These are phyloP conservation scores for Suillus occidentalis DNA, from an alignment of 768 basidiomycete species.

Conservation along the genomic window DNA sequence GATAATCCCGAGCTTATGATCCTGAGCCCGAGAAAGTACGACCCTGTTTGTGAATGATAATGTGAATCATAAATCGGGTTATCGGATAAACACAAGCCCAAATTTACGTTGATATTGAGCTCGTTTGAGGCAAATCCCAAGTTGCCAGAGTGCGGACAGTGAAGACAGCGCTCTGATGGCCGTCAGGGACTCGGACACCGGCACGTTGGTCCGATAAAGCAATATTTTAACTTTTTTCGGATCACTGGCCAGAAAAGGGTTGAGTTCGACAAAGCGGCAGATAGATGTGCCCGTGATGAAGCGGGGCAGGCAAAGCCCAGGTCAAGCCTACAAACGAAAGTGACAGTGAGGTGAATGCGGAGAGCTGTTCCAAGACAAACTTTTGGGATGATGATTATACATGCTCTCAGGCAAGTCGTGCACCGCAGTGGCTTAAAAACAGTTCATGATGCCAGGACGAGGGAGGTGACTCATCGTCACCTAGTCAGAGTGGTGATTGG, in stretches of 20 bases:
- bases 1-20: neutral
- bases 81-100: neutral
- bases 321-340: neutral
- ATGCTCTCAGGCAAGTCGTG: neutral
- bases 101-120: neutral
- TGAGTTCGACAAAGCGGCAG: neutral
- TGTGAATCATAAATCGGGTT: neutral
- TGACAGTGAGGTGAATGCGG: neutral
- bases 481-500: neutral
- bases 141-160: neutral
- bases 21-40: neutral
- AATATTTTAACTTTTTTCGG: neutral
- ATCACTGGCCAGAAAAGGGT: neutral
- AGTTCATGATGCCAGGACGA: neutral
- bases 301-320: neutral
- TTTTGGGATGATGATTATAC: neutral
- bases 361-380: neutral
- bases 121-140: neutral
- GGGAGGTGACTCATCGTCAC: neutral
- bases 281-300: neutral
- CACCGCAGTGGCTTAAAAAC: neutral
- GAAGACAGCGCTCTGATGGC: neutral
- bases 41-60: neutral
- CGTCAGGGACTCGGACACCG: neutral
- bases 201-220: neutral